Base-by-base conservation (phyloP, 2,329 filamentous ascomycete species). In the Leptographium lundbergii region DNA sequence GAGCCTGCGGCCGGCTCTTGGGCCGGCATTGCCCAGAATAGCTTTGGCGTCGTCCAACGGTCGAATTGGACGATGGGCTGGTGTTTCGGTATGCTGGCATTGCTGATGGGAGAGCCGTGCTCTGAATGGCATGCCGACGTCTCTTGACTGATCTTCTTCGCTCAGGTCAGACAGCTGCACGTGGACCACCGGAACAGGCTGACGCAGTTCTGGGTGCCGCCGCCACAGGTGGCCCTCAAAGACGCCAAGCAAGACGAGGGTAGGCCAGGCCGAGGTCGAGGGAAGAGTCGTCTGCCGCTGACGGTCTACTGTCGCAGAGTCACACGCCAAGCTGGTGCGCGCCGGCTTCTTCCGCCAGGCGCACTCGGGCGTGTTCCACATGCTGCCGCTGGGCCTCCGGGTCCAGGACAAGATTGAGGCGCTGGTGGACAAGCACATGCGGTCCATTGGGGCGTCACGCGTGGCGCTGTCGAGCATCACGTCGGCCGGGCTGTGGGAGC, bases 391-490 rank as follows among this genome's bases (percentile, higher is more conserved):
- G 0, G 94, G 94, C 0, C 78, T 90, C 34, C 82, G 90, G 32
- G 89, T 97, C 0, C 91, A 96, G 67, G 82, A 90, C 57, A 99
- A 97, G 71, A 76, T 97, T 34, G 91, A 96, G 68, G 74, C 74
- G 13, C 74, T 97, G 13, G 87, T 99, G 65, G 91, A 96, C 69
- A 89, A 87, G 68, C 85, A 96, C 69, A 99, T 99, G 94, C 76
- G 77, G 57, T 80, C 79, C 39, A 73, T 94, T 65, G 86, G 87
- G 87, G 91, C 91, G 22, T 92, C 89, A 0, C 90, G 89, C 65
- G 74, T 94, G 19, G 86, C 89, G 0, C 73, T 97, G 34, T 96
- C 92, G 0, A 88, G 89, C 7, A 81, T 97, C 61, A 94, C 91
- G 4, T 88, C 91, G 0, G 86, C 95, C 70, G 81, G 85, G 19